These are phyloP conservation scores for Russula abietina DNA, from an alignment of 768 basidiomycete species.

Conservation along the genomic window DNA sequence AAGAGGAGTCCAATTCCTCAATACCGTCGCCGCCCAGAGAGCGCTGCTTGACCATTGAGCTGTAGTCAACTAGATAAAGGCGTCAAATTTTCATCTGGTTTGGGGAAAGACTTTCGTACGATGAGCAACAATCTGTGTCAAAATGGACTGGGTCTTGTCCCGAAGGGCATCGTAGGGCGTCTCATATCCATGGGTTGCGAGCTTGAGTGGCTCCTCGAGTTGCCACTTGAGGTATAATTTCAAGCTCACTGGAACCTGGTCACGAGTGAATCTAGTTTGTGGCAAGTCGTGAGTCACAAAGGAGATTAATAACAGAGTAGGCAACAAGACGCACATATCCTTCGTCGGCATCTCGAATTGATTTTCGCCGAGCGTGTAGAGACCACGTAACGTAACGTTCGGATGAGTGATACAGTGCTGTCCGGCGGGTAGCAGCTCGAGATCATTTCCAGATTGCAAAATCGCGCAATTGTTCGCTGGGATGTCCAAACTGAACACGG, in stretches of 20 bases:
- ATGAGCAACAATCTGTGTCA: slow-evolving; percentile 83
- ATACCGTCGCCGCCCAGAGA: slow-evolving; percentile 70
- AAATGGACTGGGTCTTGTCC: slow-evolving; percentile 82
- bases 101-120: slow-evolving; percentile 43
- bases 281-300: not conserved
- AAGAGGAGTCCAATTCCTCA: slow-evolving; percentile 64
- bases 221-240: slow-evolving; percentile 82
- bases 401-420: slow-evolving; percentile 84
- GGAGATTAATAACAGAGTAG: not conserved
- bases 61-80: slow-evolving; percentile 41
- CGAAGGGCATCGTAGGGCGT: slow-evolving; percentile 73
- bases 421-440: slow-evolving; percentile 72
- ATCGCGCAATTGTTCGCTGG: slow-evolving; percentile 86
- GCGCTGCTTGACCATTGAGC: slow-evolving; percentile 70
- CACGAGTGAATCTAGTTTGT: slow-evolving; percentile 61
- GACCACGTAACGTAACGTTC: slow-evolving; percentile 70
- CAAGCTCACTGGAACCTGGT: slow-evolving; percentile 80
- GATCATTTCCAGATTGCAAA: slow-evolving; percentile 72
- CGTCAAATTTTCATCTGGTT: slow-evolving; percentile 1
- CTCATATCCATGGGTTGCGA: slow-evolving; percentile 78
- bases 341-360: slow-evolving; percentile 85
- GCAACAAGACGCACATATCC: slow-evolving; percentile 54
- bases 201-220: slow-evolving; percentile 48
- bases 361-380: slow-evolving; percentile 78
- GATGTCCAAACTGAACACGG: slow-evolving; percentile 57